Percentiles rank a stretch among this genome's conserved stretches.
Evolutionary conservation across 2,329 filamentous ascomycete genomes (phyloP).

Genomic region (Alternaria ethzedia): DNA sequence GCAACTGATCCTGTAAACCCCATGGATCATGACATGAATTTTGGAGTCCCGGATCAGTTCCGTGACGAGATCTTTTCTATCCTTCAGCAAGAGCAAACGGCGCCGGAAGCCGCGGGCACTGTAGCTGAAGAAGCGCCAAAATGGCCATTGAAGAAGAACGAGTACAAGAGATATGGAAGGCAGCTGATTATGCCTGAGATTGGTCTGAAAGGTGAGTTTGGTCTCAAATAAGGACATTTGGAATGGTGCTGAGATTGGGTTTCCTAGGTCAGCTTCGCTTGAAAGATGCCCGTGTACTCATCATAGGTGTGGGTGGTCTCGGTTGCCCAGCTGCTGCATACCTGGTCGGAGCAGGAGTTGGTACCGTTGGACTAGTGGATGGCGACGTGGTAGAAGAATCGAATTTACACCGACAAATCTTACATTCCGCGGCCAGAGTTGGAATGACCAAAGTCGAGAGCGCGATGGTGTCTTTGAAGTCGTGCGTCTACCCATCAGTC

Average conservation of each 20-base stretch:
- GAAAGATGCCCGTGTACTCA: slow-evolving; percentile 71
- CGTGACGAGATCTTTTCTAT: slow-evolving; percentile 51
- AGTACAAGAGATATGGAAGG: slow-evolving; percentile 86
- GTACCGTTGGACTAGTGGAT: slow-evolving; percentile 82
- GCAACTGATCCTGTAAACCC: slow-evolving; percentile 32
- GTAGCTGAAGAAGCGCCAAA: slow-evolving; percentile 11
- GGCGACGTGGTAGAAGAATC: slow-evolving; percentile 86
- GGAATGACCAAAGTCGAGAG: slow-evolving; percentile 83
- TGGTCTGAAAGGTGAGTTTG: slow-evolving; percentile 69
- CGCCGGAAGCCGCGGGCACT: slow-evolving; percentile 1
- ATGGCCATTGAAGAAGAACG: slow-evolving; percentile 74
- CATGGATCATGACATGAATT: slow-evolving; percentile 46
- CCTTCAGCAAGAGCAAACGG: slow-evolving; percentile 29
- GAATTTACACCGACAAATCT: slow-evolving; percentile 91
- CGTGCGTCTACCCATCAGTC: slow-evolving; percentile 44
- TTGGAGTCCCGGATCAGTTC: slow-evolving; percentile 52
- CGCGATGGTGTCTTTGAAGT: slow-evolving; percentile 54
- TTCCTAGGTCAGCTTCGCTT: slow-evolving; percentile 75
- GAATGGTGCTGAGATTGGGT: neutral
- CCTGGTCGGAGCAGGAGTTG: slow-evolving; percentile 85
- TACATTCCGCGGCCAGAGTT: slow-evolving; percentile 74
- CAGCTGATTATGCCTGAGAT: slow-evolving; percentile 88
- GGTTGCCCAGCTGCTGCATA: slow-evolving; percentile 95
- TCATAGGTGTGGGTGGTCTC: slow-evolving; percentile 87
- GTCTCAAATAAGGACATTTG: neutral